Evolutionary conservation across 129 eudicot genomes (phyloP), one percentile per base, ranked within the genome.

Genomic region (Centaurea solstitialis): DNA sequence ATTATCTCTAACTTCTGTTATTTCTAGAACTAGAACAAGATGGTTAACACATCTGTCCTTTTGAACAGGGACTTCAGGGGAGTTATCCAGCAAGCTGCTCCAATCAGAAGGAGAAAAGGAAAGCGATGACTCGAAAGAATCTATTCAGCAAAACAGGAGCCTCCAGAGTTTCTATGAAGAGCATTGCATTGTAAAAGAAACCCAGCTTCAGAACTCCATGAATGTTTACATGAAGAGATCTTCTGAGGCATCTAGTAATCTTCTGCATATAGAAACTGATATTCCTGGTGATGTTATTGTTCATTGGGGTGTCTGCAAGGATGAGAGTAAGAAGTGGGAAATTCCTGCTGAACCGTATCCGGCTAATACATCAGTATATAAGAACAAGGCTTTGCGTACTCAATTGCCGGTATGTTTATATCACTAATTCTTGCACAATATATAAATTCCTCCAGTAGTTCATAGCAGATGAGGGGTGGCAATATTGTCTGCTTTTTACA

Each of bases 291-390:
- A 93, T 80, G 90, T 96, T 79, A 80, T 93, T 79, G 89, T 89
- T 76, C 99, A 96, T 86, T 96, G 99, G 99, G 99, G 99, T 82
- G 84, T 96, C 45, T 96, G 93, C 86, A 90, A 81, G 50, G 90
- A 87, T 73, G 89, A 88, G 24, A 78, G 80, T 86, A 86, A 77
- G 78, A 87, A 45, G 1, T 96, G 99, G 99, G 97, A 93, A 91
- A 83, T 93, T 73, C 98, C 99, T 62, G 85, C 84, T 22, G 90
- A 65, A 74, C 93, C 99, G 1, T 86, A 87, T 89, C 98, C 96
- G 24, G 83, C 80, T 65, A 83, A 91, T 71, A 93, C 99, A 82
- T 38, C 78, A 69, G 67, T 64, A 12, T 96, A 88, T 83, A 93
- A 91, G 83, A 86, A 86, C 68, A 96, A 93, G 70, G 99, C 99